Base-by-base conservation (phyloP, 2,329 filamentous ascomycete species). In the Scedosporium dehoogii region DNA sequence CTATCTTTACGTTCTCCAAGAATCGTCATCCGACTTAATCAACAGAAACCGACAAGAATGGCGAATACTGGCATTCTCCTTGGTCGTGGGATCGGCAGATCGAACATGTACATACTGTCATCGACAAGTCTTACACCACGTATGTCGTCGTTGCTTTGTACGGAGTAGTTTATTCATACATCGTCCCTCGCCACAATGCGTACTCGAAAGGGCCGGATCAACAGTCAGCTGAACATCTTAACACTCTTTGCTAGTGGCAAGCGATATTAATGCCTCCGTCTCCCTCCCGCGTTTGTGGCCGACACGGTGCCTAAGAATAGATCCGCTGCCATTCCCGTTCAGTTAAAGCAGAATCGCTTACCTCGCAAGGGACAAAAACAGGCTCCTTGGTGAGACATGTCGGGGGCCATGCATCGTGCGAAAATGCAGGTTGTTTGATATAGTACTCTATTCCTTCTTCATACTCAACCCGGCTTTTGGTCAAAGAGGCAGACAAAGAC, bases 261-360 rank as follows among this genome's bases (percentile, higher is more conserved):
- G 44, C 44, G 44, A 58, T 38, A 38, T 29, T 58, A 42, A 58
- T 38, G 25, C 18, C 38, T 14, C 33, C 38, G 25, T 10, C 38
- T 14, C 33, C 38, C 29, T 21, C 14, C 21, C 29, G 25, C 16
- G n/a, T 7, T 58, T 58, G 14, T 58, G 16, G 14, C 27, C 9
- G n/a, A n/a, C 10, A 29, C 21, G 56, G 14, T 58, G 56, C 14
- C 56, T 38, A 58, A 58, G 56, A 58, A 58, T 58, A 41, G 56
- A 38, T 29, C 9, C 9, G 7, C 9, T n/a, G 33, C 29, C 14
- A 12, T 38, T 58, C 33, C 27, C 56, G 29, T 29, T 38, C n/a
- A 58, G 29, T 25, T 18, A 4, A 18, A 29, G 53, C 53, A 48
- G 16, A 18, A 12, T 48, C 44, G 44, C 16, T 48, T 18, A 48